Conservation (phyloP, 768 basidiomycete species). For the Boletus reticulatus region DNA sequence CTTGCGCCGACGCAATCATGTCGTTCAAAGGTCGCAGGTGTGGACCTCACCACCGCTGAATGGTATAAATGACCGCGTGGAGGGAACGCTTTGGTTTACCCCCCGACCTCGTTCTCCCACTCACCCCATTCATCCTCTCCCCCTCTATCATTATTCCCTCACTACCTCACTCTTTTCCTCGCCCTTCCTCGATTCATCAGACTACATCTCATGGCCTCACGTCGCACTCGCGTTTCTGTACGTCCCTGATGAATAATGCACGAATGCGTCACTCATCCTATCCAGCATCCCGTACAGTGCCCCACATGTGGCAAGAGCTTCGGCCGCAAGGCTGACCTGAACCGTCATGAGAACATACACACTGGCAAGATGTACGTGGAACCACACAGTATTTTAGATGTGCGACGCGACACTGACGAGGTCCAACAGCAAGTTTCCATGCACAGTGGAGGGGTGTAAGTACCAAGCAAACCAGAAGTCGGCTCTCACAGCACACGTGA, state of each 20-base stretch:
- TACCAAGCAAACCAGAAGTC: conserved; percentile 27
- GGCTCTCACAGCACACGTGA: conserved; percentile 27
- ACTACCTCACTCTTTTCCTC: background rate
- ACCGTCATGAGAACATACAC: no score
- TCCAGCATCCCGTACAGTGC: background rate
- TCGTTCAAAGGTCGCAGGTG: no score
- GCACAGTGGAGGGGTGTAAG: conserved; percentile 16
- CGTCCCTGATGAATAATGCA: background rate
- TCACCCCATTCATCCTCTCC: background rate
- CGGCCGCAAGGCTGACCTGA: no score
- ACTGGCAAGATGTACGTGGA: conserved; percentile 23
- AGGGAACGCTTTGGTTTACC: conserved; percentile 1
- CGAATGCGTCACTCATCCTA: background rate
- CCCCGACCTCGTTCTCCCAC: background rate
- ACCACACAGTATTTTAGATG: no score
- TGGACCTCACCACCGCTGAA: background rate
- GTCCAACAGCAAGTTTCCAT: conserved; percentile 23
- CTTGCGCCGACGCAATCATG: no score
- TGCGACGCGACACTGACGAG: background rate
- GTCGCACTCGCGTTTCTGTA: background rate
- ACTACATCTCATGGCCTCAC: background rate
- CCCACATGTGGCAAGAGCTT: no score
- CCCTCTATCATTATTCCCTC: background rate
- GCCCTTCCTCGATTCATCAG: background rate
- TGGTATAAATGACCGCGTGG: conserved; percentile 19